Conservation (phyloP, 2,329 filamentous ascomycete species). For the Ceratocystiopsis sp. region DNA sequence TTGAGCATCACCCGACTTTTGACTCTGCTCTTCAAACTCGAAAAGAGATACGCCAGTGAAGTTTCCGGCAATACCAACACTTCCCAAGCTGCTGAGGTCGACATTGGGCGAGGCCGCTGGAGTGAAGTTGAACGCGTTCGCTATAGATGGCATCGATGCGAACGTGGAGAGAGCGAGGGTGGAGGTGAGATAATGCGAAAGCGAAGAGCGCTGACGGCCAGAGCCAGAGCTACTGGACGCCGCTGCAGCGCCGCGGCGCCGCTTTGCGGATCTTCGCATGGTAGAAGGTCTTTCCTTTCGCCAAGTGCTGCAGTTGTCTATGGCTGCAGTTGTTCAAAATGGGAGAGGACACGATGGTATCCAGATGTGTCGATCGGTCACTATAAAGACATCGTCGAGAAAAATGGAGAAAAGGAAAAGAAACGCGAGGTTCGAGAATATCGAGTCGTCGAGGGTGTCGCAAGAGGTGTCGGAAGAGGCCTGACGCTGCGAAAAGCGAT, state of each 20-base stretch:
- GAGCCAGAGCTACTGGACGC: constrained; percentile 7
- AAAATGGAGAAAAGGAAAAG: not conserved
- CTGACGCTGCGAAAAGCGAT: no score
- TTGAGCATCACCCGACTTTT: constrained; percentile 50
- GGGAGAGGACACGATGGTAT: not conserved
- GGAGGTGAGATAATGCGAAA: constrained; percentile 1
- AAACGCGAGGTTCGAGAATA: not conserved
- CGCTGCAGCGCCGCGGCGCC: constrained; percentile 24
- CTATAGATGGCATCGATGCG: constrained; percentile 22
- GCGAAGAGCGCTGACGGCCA: not conserved
- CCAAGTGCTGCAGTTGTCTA: not conserved
- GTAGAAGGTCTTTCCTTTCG: constrained; percentile 8
- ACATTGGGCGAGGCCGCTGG: constrained; percentile 53
- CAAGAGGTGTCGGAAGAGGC: no score
- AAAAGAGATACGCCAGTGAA: constrained; percentile 87
- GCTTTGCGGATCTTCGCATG: constrained; percentile 32
- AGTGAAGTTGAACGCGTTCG: constrained; percentile 39
- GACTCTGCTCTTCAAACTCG: constrained; percentile 63
- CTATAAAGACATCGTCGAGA: not conserved
- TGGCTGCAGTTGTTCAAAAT: no score
- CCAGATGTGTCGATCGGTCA: not conserved
- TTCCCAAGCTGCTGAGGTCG: constrained; percentile 61
- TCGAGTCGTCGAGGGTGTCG: not conserved
- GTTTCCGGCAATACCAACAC: constrained; percentile 72
- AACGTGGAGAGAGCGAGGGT: constrained; percentile 19